Percentiles rank a stretch among this genome's conserved stretches.
These are phyloP conservation scores for Phytophthora colocasiae DNA, from an alignment of 352 stramenopile species.

Conservation along the genomic window DNA sequence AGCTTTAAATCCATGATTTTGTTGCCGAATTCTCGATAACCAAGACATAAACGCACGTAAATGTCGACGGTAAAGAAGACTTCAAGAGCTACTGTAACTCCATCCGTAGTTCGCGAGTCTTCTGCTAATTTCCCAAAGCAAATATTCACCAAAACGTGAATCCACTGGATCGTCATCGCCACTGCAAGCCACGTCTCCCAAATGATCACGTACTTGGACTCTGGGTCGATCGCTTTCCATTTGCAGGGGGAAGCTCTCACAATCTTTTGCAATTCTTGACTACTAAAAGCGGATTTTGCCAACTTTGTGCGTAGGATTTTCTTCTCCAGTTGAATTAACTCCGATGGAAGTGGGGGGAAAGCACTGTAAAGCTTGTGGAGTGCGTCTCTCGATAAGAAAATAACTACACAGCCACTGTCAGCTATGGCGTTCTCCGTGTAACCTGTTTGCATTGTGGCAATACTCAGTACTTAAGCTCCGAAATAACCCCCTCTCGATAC, in stretches of 20 bases:
- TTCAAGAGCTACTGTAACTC: too few relatives aligned
- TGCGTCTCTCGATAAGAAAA: conserved; percentile 48
- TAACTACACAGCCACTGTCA: conserved; percentile 53
- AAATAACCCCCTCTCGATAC: conserved; percentile 56
- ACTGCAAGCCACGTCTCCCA: not conserved
- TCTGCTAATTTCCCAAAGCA: not conserved
- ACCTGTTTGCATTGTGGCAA: conserved; percentile 20
- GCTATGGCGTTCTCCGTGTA: conserved; percentile 51
- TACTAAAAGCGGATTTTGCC: not conserved
- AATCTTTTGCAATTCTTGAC: not conserved
- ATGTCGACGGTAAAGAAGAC: too few relatives aligned
- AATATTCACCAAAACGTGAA: not conserved
- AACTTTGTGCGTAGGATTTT: not conserved
- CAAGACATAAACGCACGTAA: too few relatives aligned
- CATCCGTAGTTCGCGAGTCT: not conserved
- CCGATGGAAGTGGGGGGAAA: not conserved
- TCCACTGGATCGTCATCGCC: not conserved
- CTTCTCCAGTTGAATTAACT: not conserved
- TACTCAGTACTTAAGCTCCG: conserved; percentile 41
- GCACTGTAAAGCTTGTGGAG: not conserved
- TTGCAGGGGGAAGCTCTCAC: not conserved
- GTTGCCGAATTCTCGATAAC: too few relatives aligned
- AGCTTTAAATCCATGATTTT: too few relatives aligned
- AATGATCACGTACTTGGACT: not conserved
- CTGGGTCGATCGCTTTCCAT: not conserved